A percentile compares a stretch with the other conserved stretches of the same genome.
These are phyloP conservation scores for Tillandsia fasciculata DNA, from an alignment of 176 grass and related monocot species.

Conservation along the genomic window DNA sequence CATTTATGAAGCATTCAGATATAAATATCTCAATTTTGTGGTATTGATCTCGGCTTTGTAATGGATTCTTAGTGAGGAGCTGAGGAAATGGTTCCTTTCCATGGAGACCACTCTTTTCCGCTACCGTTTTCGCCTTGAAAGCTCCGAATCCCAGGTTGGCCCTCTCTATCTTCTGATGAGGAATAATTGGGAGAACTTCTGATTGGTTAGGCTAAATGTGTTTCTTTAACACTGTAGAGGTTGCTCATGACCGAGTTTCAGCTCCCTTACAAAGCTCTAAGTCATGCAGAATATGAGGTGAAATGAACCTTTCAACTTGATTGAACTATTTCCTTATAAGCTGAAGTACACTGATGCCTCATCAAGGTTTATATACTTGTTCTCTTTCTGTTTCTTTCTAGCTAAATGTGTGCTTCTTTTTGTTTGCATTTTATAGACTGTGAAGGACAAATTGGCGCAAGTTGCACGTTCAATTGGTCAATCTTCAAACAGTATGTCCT, in stretches of 20 bases:
- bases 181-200: background rate
- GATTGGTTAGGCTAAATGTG: background rate
- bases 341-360: background rate
- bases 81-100: constrained; percentile 96
- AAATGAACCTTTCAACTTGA: background rate
- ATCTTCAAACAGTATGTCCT: constrained; percentile 42
- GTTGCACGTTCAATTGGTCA: constrained; percentile 75
- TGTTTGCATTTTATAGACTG: constrained; percentile 35
- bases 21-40: constrained; percentile 4
- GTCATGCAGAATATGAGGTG: constrained; percentile 81
- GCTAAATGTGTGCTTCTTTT: background rate
- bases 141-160: constrained; percentile 68
- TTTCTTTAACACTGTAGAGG: constrained; percentile 36
- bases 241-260: constrained; percentile 82
- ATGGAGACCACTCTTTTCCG: constrained; percentile 81
- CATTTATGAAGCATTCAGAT: constrained; percentile 3
- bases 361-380: background rate
- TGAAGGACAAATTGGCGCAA: constrained; percentile 83
- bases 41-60: background rate
- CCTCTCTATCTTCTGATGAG: constrained; percentile 10
- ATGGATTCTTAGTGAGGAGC: constrained; percentile 49
- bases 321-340: background rate
- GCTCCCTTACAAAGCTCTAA: constrained; percentile 78
- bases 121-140: constrained; percentile 71
- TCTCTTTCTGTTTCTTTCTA: constrained; percentile 5